phyloP scores from a whole-genome alignment of 2,329 filamentous ascomycete genomes.

The Cladosporium sp. region DNA sequence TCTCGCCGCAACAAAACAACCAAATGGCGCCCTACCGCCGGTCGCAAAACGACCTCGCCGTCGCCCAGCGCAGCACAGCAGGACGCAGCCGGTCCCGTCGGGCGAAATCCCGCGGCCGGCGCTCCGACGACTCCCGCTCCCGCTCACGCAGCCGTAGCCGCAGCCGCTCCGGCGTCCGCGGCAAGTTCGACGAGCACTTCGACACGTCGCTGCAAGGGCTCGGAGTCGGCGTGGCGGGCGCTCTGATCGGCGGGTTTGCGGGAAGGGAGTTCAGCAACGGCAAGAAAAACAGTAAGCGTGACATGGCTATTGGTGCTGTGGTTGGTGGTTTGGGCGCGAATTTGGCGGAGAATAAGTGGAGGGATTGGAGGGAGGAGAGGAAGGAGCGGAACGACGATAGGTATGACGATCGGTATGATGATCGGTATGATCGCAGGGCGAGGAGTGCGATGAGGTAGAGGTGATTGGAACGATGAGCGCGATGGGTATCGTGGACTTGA shows the following conservation, averaged over 20 bases:
- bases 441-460: constrained; percentile 2
- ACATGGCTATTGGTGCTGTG: constrained; percentile 32
- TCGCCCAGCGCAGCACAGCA: constrained; percentile 15
- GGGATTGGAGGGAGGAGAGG: constrained; percentile 26
- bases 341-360: constrained; percentile 30
- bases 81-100: constrained; percentile 22
- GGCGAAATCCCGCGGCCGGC: constrained; percentile 19
- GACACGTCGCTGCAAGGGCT: constrained; percentile 29
- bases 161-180: constrained; percentile 22
- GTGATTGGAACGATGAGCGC: neutral
- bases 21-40: constrained; percentile 22
- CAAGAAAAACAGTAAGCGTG: constrained; percentile 27
- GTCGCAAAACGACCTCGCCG: constrained; percentile 20
- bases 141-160: constrained; percentile 19
- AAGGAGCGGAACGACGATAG: constrained; percentile 16
- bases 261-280: constrained; percentile 28
- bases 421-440: constrained; percentile 10
- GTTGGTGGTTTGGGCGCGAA: constrained; percentile 33
- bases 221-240: constrained; percentile 31
- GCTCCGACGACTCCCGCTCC: constrained; percentile 21
- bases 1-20: constrained; percentile 11
- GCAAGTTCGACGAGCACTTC: constrained; percentile 31
- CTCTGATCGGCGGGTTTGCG: constrained; percentile 31
- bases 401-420: constrained; percentile 3
- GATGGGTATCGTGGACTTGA: too few species aligned